Conservation (phyloP, 305 asterid species). For the Euphrasia arctica region DNA sequence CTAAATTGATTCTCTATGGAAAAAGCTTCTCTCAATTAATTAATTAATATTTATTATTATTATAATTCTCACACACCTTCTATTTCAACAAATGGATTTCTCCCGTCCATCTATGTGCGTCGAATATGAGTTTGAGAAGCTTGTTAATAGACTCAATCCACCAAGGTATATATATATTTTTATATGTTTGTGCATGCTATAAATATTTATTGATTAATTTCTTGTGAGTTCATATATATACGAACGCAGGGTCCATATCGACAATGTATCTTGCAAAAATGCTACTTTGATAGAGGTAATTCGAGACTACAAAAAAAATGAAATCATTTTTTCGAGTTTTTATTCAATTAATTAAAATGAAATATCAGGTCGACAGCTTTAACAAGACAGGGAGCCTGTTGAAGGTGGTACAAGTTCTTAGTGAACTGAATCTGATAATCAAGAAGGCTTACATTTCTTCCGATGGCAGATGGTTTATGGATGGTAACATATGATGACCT, state of each 20-base stretch:
- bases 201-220: neutral
- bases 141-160: slow-evolving; percentile 71
- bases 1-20: neutral
- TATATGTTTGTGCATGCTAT: neutral
- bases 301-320: neutral
- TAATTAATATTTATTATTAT: neutral
- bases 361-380: slow-evolving; percentile 44
- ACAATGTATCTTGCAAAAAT: slow-evolving; percentile 39
- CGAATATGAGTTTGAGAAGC: slow-evolving; percentile 82
- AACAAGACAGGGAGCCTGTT: slow-evolving; percentile 43
- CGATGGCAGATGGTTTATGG: slow-evolving; percentile 90
- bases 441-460: slow-evolving; percentile 81
- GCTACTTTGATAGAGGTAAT: slow-evolving; percentile 38
- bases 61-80: neutral
- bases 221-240: neutral
- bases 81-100: slow-evolving; percentile 41
- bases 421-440: slow-evolving; percentile 70
- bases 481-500: slow-evolving; percentile 38
- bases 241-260: slow-evolving; percentile 39
- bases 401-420: slow-evolving; percentile 85
- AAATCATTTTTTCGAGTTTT: neutral
- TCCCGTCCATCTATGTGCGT: slow-evolving; percentile 60
- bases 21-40: neutral
- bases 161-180: slow-evolving; percentile 49
- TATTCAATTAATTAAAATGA: neutral